Evolutionary conservation across 1,284 basidiomycete species (phyloP).

Genomic region (Trichosporon coremiiforme): DNA sequence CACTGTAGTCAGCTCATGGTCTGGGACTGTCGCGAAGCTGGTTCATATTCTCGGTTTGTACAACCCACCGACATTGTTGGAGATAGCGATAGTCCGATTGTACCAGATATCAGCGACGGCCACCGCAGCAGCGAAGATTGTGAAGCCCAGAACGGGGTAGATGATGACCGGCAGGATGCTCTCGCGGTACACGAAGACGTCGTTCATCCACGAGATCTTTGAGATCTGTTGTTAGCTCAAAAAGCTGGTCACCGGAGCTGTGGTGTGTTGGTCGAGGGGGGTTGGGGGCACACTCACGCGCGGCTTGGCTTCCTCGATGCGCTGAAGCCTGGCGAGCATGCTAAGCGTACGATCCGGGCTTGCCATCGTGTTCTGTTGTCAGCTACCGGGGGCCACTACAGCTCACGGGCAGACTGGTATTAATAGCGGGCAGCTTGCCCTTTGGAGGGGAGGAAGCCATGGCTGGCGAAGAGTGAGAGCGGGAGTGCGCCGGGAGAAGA

Average conservation of each 20-base stretch:
- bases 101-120: constrained; percentile 48
- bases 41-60: not conserved
- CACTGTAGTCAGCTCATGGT: constrained; percentile 53
- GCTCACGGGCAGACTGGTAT: constrained; percentile 10
- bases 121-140: constrained; percentile 65
- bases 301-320: constrained; percentile 51
- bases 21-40: not conserved
- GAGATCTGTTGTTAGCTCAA: constrained; percentile 33
- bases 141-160: constrained; percentile 75
- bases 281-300: constrained; percentile 34
- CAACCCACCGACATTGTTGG: constrained; percentile 53
- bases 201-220: constrained; percentile 85
- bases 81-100: constrained; percentile 48
- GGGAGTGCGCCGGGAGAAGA: not conserved
- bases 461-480: not conserved
- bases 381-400: not conserved
- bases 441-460: not conserved
- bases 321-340: constrained; percentile 47
- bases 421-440: constrained; percentile 9
- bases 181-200: constrained; percentile 70
- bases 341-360: constrained; percentile 36
- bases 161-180: constrained; percentile 62
- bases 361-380: constrained; percentile 9
- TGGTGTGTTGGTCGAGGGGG: not conserved
- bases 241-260: not conserved